Evolutionary conservation across 164 flowering plant genomes (phyloP).

Genomic region (Santalum album): DNA sequence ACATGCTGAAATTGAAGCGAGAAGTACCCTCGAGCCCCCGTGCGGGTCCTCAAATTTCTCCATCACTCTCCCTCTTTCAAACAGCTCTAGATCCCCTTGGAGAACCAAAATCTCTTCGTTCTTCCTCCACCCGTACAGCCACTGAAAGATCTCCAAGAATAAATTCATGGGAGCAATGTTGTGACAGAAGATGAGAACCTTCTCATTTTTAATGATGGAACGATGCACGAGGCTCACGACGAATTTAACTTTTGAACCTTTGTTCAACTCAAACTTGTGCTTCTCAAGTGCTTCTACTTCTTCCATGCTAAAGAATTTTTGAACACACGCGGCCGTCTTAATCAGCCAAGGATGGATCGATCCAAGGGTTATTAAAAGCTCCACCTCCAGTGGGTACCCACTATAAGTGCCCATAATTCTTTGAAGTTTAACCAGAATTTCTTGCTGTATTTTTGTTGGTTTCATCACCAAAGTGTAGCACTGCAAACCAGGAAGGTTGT

Average conservation of each 20-base stretch:
- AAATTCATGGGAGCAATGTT: constrained; percentile 75
- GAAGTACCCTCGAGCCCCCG: constrained; percentile 49
- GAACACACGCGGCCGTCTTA: constrained; percentile 41
- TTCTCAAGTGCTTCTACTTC: constrained; percentile 43
- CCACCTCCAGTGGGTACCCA: constrained; percentile 65
- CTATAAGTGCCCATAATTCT: constrained; percentile 22
- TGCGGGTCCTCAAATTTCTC: constrained; percentile 70
- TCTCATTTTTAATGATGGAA: constrained; percentile 52
- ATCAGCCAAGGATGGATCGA: constrained; percentile 88
- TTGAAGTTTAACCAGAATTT: constrained; percentile 44
- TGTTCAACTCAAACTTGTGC: constrained; percentile 33
- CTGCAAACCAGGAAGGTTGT: constrained; percentile 71
- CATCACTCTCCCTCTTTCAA: constrained; percentile 69
- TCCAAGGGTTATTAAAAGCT: constrained; percentile 66
- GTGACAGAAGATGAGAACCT: constrained; percentile 74
- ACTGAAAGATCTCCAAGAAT: constrained; percentile 52
- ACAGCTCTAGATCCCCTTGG: constrained; percentile 72
- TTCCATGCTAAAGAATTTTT: constrained; percentile 30
- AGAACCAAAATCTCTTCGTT: constrained; percentile 68
- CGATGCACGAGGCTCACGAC: constrained; percentile 62
- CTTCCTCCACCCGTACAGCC: constrained; percentile 54
- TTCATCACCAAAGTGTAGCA: constrained; percentile 79
- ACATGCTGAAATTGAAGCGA: constrained; percentile 85
- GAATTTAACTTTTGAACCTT: constrained; percentile 78
- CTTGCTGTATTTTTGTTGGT: constrained; percentile 52